Percentiles rank a stretch among this genome's conserved stretches.
These are phyloP conservation scores for Phytophthora sp. DNA, from an alignment of 352 stramenopile genomes.

Conservation along the genomic window DNA sequence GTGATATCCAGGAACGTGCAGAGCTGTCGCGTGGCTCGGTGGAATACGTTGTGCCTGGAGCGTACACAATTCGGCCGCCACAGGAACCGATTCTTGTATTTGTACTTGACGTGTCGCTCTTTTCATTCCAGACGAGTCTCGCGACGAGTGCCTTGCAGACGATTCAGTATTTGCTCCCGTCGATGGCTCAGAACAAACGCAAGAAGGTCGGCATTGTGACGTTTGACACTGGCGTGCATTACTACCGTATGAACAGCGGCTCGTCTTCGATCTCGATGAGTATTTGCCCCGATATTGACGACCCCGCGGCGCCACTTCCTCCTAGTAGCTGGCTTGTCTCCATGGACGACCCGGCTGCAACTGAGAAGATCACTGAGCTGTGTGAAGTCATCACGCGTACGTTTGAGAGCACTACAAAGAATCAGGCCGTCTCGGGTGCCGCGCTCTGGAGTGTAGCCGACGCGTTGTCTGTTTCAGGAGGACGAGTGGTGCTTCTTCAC, in stretches of 20 bases:
- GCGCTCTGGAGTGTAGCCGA: slow-evolving; percentile 83
- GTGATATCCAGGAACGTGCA: slow-evolving; percentile 78
- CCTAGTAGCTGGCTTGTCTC: slow-evolving; percentile 83
- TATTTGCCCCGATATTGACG: slow-evolving; percentile 82
- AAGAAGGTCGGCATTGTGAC: slow-evolving; percentile 91
- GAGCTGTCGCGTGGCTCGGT: slow-evolving; percentile 86
- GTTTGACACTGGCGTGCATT: slow-evolving; percentile 85
- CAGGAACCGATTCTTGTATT: slow-evolving; percentile 91
- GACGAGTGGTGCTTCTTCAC: slow-evolving; percentile 79
- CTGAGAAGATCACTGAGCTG: slow-evolving; percentile 73
- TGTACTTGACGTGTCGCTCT: slow-evolving; percentile 86
- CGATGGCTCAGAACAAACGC: slow-evolving; percentile 78
- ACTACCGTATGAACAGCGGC: slow-evolving; percentile 81
- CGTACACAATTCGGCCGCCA: slow-evolving; percentile 83
- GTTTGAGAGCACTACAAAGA: slow-evolving; percentile 76
- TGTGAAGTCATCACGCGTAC: slow-evolving; percentile 72
- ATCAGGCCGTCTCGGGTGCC: slow-evolving; percentile 78
- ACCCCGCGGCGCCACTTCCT: slow-evolving; percentile 75
- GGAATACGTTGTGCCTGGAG: slow-evolving; percentile 83
- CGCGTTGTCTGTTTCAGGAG: slow-evolving; percentile 62
- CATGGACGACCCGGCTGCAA: slow-evolving; percentile 76
- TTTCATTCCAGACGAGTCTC: slow-evolving; percentile 81
- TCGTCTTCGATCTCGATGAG: slow-evolving; percentile 74
- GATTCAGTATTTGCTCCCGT: slow-evolving; percentile 82
- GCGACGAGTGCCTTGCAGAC: slow-evolving; percentile 64